Evolutionary conservation across 352 stramenopile species (phyloP), one percentile per base, ranked within the genome.

Genomic region (Phytopythium ostracodes): DNA sequence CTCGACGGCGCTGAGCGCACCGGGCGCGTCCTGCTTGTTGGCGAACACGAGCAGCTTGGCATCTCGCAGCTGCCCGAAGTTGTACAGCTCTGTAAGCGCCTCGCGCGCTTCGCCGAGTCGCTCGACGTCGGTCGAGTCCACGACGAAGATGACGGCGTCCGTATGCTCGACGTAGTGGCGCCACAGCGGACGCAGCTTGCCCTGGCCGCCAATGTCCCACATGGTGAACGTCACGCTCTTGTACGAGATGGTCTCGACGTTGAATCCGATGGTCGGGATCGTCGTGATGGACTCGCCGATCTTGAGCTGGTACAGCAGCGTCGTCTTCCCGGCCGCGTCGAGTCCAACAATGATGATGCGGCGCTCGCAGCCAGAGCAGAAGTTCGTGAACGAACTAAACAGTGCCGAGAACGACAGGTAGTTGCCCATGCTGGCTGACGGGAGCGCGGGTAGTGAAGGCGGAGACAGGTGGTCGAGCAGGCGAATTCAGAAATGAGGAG

Each of bases 251-350:
- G 71, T 76, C 72, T 96, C 88, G 59, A 96, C 77, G 65, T 96
- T 94, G 67, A 94, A 96, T 20, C 87, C 85, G 43, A 97, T 82
- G n/a, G 90, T 97, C 20, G 85, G 77, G 55, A 92, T 84, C 47
- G 85, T 92, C 4, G 71, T 81, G 25, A 95, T 61, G 7, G 77
- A 24, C 53, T 92, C 79, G 14, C 79, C 83, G 27, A 96, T 68
- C 63, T 96, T 91, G 62, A 96, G 79, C 59, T 86, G 82, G 77
- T 96, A 92, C 12, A 98, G 84, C 64, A 99, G 96, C 35, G 96
- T 99, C 1, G 96, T 99, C 81, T 99, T 99, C 71, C 96, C 96
- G 24, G 95, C 96, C 25, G 89, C 93, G 75, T 99, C 96, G 15
- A 98, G 80, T 1, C 89, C 89, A n/a, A 97, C 81, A 76, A 98